Evolutionary conservation across 164 flowering plant species (phyloP), one percentile per base, ranked within the genome.

Genomic region (Nymphaea thermarum): DNA sequence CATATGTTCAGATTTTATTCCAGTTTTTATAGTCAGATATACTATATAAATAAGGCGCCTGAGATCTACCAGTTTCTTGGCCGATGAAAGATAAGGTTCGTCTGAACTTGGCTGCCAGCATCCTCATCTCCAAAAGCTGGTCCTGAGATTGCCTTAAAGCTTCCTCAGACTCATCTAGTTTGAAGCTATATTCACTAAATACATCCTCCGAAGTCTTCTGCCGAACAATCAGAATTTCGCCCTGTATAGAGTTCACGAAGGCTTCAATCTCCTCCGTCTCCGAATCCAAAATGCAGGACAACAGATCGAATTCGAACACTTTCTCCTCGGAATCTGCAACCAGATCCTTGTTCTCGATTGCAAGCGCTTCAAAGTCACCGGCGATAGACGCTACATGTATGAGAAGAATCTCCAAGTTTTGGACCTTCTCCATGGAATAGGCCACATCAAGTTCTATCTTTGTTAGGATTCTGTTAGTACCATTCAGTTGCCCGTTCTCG

Each of bases 301-400:
- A 81, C 44, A 86, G 70, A 77, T 88, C 87, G 75, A 85, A 86
- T 71, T 86, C 89, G 69, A 89, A n/a, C 4, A 86, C 86, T 75
- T 78, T 83, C 68, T 78, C 82, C 68, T 67, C 68, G 67, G 78
- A 78, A 63, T 80, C 86, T 64, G 15, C 78, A 42, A 71, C 72
- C 4, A 73, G 44, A 63, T 59, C 53, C 43, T 80, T 83, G 63
- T 77, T 65, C 47, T 75, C 84, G 0, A 76, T 70, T n/a, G 73
- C 75, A 72, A 83, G 76, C 60, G 79, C 79, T 72, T 94, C 99
- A 77, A 80, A 82, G 25, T 94, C 96, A 74, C 73, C 76, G 77
- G 86, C 97, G 75, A 72, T 82, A 25, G 84, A 74, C 14, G 85
- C 86, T 66, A 91, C 82, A 69, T 82, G 86, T 88, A 90, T 88